Conservation (phyloP, 306 rosid species). For the Canavalia ensiformis region DNA sequence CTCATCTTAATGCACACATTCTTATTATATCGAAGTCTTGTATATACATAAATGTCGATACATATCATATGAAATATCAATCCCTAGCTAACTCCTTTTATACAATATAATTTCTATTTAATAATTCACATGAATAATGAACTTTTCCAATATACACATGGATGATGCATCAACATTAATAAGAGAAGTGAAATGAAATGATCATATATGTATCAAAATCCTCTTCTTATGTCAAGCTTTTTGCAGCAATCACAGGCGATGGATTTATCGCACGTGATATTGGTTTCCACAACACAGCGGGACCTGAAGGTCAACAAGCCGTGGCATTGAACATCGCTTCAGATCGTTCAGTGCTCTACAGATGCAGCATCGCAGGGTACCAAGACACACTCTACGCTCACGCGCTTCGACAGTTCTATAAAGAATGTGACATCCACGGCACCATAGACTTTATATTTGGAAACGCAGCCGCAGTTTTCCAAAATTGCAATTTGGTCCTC, state of each 20-base stretch:
- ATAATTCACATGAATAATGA: background rate
- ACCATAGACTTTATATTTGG: slow-evolving; percentile 71
- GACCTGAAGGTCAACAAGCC: slow-evolving; percentile 58
- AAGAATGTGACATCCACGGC: slow-evolving; percentile 63
- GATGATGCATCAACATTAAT: too few species aligned
- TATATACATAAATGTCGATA: too few species aligned
- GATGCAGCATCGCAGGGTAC: slow-evolving; percentile 60
- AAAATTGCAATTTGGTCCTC: slow-evolving; percentile 49
- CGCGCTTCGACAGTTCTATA: slow-evolving; percentile 65
- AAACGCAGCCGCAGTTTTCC: slow-evolving; percentile 63
- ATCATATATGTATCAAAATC: too few species aligned
- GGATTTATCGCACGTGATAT: slow-evolving; percentile 61
- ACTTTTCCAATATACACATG: background rate
- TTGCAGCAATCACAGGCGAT: slow-evolving; percentile 58
- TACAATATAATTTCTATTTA: too few species aligned
- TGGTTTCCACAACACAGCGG: slow-evolving; percentile 63
- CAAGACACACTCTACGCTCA: slow-evolving; percentile 65
- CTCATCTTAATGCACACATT: too few species aligned
- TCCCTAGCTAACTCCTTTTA: too few species aligned
- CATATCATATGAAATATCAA: too few species aligned
- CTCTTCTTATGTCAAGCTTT: too few species aligned
- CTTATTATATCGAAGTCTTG: background rate
- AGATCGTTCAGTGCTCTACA: slow-evolving; percentile 53
- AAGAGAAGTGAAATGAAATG: too few species aligned
- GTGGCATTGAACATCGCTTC: slow-evolving; percentile 60